Evolutionary conservation across 768 basidiomycete species (phyloP).

Genomic region (Crepidotus variabilis): DNA sequence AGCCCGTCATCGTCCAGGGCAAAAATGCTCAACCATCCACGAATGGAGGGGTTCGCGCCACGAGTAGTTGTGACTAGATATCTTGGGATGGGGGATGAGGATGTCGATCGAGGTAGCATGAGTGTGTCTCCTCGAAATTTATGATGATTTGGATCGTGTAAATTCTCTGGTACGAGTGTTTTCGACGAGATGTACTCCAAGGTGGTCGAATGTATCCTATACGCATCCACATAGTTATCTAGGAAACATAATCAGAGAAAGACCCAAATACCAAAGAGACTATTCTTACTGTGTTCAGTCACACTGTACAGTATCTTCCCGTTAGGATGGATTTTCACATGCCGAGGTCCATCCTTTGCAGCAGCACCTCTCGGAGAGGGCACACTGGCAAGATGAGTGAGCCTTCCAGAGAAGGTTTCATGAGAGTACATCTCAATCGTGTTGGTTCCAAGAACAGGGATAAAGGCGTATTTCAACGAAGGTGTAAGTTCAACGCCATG

Average conservation of each 20-base stretch:
- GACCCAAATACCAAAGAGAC: background rate
- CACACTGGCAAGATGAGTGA: constrained; percentile 34
- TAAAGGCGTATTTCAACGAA: constrained; percentile 32
- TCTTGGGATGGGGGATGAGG: constrained; percentile 28
- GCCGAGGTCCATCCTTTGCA: constrained; percentile 45
- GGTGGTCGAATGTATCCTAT: constrained; percentile 29
- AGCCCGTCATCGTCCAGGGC: constrained; percentile 25
- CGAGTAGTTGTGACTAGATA: constrained; percentile 47
- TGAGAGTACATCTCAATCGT: constrained; percentile 44
- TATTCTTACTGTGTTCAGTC: constrained; percentile 45
- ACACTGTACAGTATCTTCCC: constrained; percentile 47
- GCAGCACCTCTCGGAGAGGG: constrained; percentile 33
- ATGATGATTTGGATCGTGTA: constrained; percentile 6
- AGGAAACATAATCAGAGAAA: background rate
- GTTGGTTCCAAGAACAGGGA: constrained; percentile 47
- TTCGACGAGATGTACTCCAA: constrained; percentile 28
- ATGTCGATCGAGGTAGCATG: constrained; percentile 34
- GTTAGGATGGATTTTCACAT: constrained; percentile 50
- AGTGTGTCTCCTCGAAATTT: constrained; percentile 45
- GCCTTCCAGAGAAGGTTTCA: constrained; percentile 24
- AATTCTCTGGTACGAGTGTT: constrained; percentile 26
- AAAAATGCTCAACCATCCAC: constrained; percentile 43
- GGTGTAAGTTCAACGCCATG: constrained; percentile 48
- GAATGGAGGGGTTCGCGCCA: constrained; percentile 28
- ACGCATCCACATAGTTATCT: constrained; percentile 47